Evolutionary conservation across 352 stramenopile genomes (phyloP), one percentile per base, ranked within the genome.

Genomic region (Globisporangium recalcitrans): DNA sequence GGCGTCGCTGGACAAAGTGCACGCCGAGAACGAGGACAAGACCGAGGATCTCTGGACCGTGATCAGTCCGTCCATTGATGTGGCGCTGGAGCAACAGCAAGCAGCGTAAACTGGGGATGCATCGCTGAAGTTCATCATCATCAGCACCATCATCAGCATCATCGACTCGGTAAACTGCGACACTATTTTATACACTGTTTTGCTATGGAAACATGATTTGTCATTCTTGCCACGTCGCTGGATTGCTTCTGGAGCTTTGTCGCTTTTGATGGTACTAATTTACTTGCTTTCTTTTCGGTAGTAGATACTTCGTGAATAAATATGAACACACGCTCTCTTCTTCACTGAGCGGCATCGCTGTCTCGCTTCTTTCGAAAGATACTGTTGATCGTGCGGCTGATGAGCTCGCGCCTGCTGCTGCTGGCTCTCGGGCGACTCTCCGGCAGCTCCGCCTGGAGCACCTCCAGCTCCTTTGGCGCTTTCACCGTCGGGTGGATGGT

Each of bases 31-130:
- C 51, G 44, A 77, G 14, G 74, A 79, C 56, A 79, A 82, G 34
- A 83, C 70, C 24, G 68, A 72, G 1, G 80, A 88, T 44, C 65
- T 91, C 0, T 84, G 83, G 67, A 52, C 65, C 21, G 65, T 70
- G 0, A 58, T 88, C n/a, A 72, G 64, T 59, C 55, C 61, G 4
- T 67, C 69, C 14, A 38, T 76, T 73, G 27, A 57, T 34, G 22
- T 55, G 61, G 27, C 22, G 31, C 38, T 6, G 19, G 38, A 46
- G 14, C 57, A 64, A 44, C 26, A 67, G 22, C 24, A 49, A 31
- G 64, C 38, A 48, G 59, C 64, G 24, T 74, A 63, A 67, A 19
- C 53, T 7, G n/a, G n/a, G 22, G 48, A 54, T 31, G 26, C 26
- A 46, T 46, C 2, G 38, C 9, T 6, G 38, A 46, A 21, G 14